These are phyloP conservation scores for Naganishia vaughanmartiniae DNA, from an alignment of 768 basidiomycete species.

Conservation along the genomic window DNA sequence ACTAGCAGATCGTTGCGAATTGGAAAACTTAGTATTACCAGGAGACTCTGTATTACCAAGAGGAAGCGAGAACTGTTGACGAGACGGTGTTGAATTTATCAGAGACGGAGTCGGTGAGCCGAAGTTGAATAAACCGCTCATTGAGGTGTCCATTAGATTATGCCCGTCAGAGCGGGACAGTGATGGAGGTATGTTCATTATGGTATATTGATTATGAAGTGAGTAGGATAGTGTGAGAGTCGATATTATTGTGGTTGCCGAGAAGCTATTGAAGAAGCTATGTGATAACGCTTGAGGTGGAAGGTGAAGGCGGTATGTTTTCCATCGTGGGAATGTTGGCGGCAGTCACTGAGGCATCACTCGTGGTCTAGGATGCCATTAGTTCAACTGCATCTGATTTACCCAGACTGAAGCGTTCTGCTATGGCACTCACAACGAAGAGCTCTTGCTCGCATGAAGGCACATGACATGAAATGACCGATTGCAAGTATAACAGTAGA, in stretches of 20 bases:
- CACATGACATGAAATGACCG: no score
- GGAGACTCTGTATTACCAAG: neutral
- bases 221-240: neutral
- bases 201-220: neutral
- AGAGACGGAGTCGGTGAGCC: slow-evolving; percentile 2
- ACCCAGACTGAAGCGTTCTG: no score
- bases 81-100: neutral
- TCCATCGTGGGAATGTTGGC: neutral
- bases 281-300: neutral
- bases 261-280: neutral
- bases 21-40: neutral
- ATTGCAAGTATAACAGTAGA: neutral
- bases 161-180: neutral
- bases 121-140: neutral
- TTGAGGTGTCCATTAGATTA: neutral
- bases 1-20: neutral
- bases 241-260: neutral
- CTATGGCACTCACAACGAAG: no score
- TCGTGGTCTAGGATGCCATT: neutral
- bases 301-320: neutral
- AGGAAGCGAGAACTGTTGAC: neutral
- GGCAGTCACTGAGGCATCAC: neutral
- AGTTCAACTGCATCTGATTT: no score
- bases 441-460: no score
- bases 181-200: neutral